These are phyloP conservation scores for Neopestalotiopsis sp. DNA, from an alignment of 2,329 filamentous ascomycete genomes.

Conservation along the genomic window DNA sequence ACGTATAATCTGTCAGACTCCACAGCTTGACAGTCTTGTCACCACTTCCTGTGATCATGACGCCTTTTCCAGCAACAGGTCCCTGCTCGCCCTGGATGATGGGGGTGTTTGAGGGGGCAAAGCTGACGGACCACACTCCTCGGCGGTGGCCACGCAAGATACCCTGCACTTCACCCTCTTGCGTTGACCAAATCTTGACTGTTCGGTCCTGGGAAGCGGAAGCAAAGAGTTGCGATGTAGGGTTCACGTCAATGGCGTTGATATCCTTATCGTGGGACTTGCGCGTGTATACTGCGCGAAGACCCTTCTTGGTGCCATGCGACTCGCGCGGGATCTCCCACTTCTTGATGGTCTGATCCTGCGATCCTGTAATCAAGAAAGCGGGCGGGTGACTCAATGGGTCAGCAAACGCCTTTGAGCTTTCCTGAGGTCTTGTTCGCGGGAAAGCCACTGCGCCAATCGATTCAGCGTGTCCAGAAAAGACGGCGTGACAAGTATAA, in stretches of 20 bases:
- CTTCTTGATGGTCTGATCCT: constrained; percentile 93
- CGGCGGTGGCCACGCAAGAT: constrained; percentile 91
- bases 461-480: constrained; percentile 93
- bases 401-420: constrained; percentile 72
- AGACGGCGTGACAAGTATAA: constrained; percentile 79
- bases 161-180: constrained; percentile 88
- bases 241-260: constrained; percentile 87
- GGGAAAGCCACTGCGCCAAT: constrained; percentile 88
- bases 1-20: constrained; percentile 91
- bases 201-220: constrained; percentile 96
- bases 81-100: constrained; percentile 74
- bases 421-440: constrained; percentile 67
- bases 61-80: constrained; percentile 75
- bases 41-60: constrained; percentile 88
- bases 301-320: constrained; percentile 54
- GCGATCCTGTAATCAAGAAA: constrained; percentile 89
- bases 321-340: constrained; percentile 77
- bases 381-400: constrained; percentile 80
- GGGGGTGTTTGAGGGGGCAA: constrained; percentile 80
- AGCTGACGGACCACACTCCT: constrained; percentile 94
- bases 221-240: constrained; percentile 79
- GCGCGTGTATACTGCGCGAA: constrained; percentile 79
- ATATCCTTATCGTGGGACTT: constrained; percentile 99
- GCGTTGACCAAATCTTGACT: constrained; percentile 93
- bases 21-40: constrained; percentile 97